Base-by-base conservation (phyloP, 2,329 filamentous ascomycete species). In the Elsinoe perseae region DNA sequence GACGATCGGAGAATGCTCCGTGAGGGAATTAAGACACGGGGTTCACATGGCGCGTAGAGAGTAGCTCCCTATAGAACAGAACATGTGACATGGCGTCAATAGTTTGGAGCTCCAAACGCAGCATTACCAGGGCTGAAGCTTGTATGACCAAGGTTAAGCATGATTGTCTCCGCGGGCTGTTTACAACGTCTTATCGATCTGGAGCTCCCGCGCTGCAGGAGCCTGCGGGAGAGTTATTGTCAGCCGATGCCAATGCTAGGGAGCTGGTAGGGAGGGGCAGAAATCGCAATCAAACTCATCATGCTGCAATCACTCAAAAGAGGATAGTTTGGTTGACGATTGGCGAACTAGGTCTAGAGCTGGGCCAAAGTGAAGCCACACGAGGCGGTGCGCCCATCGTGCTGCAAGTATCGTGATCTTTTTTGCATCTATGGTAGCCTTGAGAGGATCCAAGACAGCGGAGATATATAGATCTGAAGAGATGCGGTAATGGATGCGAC, bases 401-500 rank as follows among this genome's bases (percentile, higher is more conserved):
- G n/a, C n/a, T n/a, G 12, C 20, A 32, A 8, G 25, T 16, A 50
- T 32, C 44, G 44, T 44, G 40, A 25, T 44, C 40, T 21, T 14
- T 14, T 18, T 27, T 3, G 32, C 44, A 30, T 16, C 28, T 9
- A 50, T 32, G 25, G 44, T 30, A 4, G 44, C 44, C 44, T 30
- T 7, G 23, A 16, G 12, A 16, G 25, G 7, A 32, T 25, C 44
- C 44, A 50, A 50, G 44, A 50, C 44, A 50, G 44, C 18, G 27
- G 25, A 30, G 44, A 50, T 50, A 50, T 50, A 50, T 30, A 32
- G 44, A 50, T 50, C 44, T 30, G 40, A 44, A n/a, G 9, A 10
- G 25, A 27, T 23, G 40, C 40, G 40, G 40, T 44, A 25, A 12
- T 2, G n/a, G 40, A 44, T 44, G 40, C 40, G 20, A 23, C 40